Conservation (phyloP, 2,329 filamentous ascomycete genomes). For the Aspergillus sp. region DNA sequence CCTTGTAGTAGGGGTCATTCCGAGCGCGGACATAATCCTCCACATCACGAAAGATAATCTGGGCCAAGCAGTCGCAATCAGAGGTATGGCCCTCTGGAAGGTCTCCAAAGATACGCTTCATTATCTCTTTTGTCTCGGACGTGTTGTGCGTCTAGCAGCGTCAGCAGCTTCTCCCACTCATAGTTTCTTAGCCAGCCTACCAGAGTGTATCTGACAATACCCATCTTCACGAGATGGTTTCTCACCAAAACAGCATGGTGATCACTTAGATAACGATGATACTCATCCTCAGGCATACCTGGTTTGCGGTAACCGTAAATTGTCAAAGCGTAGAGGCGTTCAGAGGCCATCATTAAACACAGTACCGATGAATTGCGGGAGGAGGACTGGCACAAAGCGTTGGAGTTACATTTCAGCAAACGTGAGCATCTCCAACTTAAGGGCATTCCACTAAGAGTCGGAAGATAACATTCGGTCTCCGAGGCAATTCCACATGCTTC, state of each 20-base stretch:
- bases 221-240: not conserved
- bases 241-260: conserved; percentile 9
- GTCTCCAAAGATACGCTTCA: not conserved
- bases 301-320: conserved; percentile 7
- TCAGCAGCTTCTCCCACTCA: not conserved
- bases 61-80: conserved; percentile 9
- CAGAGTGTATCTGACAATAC: conserved; percentile 8
- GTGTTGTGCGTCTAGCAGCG: conserved; percentile 8
- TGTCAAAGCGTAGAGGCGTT: conserved; percentile 2
- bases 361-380: not conserved
- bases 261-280: conserved; percentile 9
- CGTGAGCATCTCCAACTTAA: not conserved
- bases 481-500: not conserved
- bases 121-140: conserved; percentile 1
- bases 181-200: not conserved
- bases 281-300: conserved; percentile 9
- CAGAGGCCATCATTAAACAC: not conserved
- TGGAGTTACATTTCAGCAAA: not conserved
- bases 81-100: not conserved
- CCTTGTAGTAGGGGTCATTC: conserved; percentile 7
- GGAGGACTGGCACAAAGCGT: not conserved
- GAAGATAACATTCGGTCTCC: not conserved
- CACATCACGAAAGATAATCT: conserved; percentile 6
- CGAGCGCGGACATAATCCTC: conserved; percentile 8
- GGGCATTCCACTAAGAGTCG: not conserved